phyloP scores from a whole-genome alignment of 129 eudicot species.

The Artemisia argyi region DNA sequence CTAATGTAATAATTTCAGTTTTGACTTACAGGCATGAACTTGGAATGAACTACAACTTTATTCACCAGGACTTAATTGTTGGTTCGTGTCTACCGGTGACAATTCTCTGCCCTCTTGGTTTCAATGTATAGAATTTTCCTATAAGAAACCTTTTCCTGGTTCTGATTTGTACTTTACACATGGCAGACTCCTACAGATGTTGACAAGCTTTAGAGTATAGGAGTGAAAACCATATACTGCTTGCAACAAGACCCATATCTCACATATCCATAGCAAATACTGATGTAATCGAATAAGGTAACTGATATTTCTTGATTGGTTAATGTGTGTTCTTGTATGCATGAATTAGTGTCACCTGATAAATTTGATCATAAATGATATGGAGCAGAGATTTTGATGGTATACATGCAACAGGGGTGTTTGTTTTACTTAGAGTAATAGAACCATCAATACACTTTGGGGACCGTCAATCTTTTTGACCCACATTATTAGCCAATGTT shows the following conservation, averaged over 20 bases:
- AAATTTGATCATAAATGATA: slow-evolving; percentile 9
- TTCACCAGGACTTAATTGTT: slow-evolving; percentile 84
- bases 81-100: slow-evolving; percentile 97
- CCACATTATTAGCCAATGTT: too few relatives aligned
- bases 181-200: slow-evolving; percentile 88
- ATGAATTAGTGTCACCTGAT: slow-evolving; percentile 15
- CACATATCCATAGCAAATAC: slow-evolving; percentile 63
- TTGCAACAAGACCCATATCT: slow-evolving; percentile 93
- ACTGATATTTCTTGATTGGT: slow-evolving; percentile 8
- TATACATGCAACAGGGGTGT: too few relatives aligned
- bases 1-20: slow-evolving; percentile 45
- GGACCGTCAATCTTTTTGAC: not conserved
- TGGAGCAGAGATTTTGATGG: slow-evolving; percentile 89
- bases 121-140: not conserved
- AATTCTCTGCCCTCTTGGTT: slow-evolving; percentile 11
- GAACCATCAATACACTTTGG: not conserved
- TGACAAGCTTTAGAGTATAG: slow-evolving; percentile 79
- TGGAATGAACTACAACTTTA: slow-evolving; percentile 95
- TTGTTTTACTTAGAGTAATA: too few relatives aligned
- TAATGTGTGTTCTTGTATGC: not conserved
- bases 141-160: not conserved
- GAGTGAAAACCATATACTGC: slow-evolving; percentile 86
- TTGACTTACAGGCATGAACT: slow-evolving; percentile 95
- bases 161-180: slow-evolving; percentile 18
- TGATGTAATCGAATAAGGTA: slow-evolving; percentile 65